phyloP scores from a whole-genome alignment of 169 alveolate species.

The Cryptosporidium bovis region DNA sequence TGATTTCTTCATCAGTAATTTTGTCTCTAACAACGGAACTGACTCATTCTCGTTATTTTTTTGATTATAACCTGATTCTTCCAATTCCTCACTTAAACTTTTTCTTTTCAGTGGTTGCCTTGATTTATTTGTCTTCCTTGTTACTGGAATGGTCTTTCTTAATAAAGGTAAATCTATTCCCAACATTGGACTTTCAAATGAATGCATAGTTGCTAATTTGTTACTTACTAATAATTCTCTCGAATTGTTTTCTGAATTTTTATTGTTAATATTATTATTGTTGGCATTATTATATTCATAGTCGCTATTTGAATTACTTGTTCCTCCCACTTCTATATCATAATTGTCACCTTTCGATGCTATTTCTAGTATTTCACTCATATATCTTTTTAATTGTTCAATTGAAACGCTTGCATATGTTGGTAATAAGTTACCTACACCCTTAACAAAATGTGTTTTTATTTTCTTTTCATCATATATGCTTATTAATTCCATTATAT shows the following conservation, averaged over 20 bases:
- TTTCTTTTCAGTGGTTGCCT: not conserved
- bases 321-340: not conserved
- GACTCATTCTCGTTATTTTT: conserved; percentile 40
- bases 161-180: conserved; percentile 47
- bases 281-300: not conserved
- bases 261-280: not conserved
- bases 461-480: conserved; percentile 21
- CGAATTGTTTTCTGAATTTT: not conserved
- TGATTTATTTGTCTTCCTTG: not conserved
- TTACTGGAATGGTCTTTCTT: conserved; percentile 39
- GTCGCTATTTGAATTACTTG: not conserved
- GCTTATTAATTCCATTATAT: conserved; percentile 58
- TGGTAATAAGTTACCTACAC: conserved; percentile 55
- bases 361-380: conserved; percentile 26
- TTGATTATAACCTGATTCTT: conserved; percentile 30
- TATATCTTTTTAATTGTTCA: conserved; percentile 17
- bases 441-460: conserved; percentile 54
- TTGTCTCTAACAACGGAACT: conserved; percentile 17
- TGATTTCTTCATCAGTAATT: not conserved
- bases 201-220: conserved; percentile 49
- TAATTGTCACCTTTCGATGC: not conserved
- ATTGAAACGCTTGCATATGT: conserved; percentile 68
- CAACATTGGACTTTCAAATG: conserved; percentile 5
- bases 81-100: conserved; percentile 28
- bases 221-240: conserved; percentile 23